Base-by-base conservation (phyloP, 305 asterid genomes). In the Plantago lanceolata region DNA sequence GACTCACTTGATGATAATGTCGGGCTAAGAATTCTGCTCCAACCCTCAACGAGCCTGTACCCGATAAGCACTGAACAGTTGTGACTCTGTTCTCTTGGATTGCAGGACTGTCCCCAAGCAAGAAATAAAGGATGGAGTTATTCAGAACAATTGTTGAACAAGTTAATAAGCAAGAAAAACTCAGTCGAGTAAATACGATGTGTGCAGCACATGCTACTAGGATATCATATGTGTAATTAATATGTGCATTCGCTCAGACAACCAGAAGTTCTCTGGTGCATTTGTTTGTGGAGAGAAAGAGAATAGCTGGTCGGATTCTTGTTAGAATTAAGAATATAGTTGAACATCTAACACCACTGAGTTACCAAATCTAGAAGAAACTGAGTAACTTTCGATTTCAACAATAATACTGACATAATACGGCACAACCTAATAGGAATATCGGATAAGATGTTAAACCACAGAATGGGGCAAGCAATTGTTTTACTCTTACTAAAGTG, bases 61-160 rank as follows among this genome's bases (percentile, higher is more conserved):
- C 99, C 66, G 99, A 93, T 83, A 93, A 88, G 84, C 99, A 88
- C 76, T 93, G 96, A 53, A 90, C 99, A 29, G 99, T 93, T 26
- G 95, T 84, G 54, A 93, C 93, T 82, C 96, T 81, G 72, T 88
- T 90, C 70, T 87, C 96, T 74, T 61, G 95, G 80, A 90, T 79
- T 20, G 99, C 94, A 76, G 97, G 94, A 73, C 99, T 93, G 70
- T 65, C 67, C 51, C 69, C 70, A 74, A 48, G 66, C 62, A 84
- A 59, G 64, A n/a, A 54, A 73, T 68, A 58, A 61, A 51, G 54
- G 59, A 61, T 48, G 54, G 56, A 48, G 40, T 49, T 17, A 60
- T 19, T 43, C 45, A 11, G 15, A 40, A 40, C 45, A 40, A 40
- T 11, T 9, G 2, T 40, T 1, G 45, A 40, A 40, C 45, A 40